Base-by-base conservation (phyloP, 768 basidiomycete species). In the Rhodotorula diobovata region DNA sequence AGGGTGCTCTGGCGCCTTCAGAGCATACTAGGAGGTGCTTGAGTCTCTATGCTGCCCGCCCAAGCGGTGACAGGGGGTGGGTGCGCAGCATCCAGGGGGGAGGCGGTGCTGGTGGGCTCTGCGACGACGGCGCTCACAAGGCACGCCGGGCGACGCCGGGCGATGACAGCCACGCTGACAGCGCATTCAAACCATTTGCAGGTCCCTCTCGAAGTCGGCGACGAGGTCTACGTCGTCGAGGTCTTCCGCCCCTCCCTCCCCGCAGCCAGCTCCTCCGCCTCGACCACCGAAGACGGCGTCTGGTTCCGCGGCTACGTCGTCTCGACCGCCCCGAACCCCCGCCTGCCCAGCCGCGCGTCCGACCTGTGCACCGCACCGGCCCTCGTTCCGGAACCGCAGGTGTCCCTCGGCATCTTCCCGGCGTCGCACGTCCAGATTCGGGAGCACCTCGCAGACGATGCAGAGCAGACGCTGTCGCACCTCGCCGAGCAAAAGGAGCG, bases 161-260 rank as follows among this genome's bases (percentile, higher is more conserved):
- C n/a, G n/a, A n/a, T n/a, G n/a, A 39, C 9, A 39, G 39, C 39
- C 39, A 39, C 14, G 39, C 41, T 43, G 41, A 43, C 14, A 15
- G 14, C n/a, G 10, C 25, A 28, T 30, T 28, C 51, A 5, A 11
- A 16, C 12, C 20, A 7, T 76, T 70, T 61, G 56, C 60, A 81
- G 78, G 76, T 80, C 51, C 71, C 88, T 12, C 85, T 98, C 66
- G 93, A 96, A 76, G 89, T 97, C 39, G 95, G 95, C 58, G 94
- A 96, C 80, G 94, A 97, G 79, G 88, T 98, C 45, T 97, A 97
- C 81, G 93, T 93, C 28, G 97, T 97, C 78, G 95, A 98, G 82
- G 88, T 71, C 32, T 77, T 69, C 56, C 61, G 61, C 6, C 70
- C 75, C 0, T 28, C 57, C 16, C 32, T 21, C 3, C 46, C 51